Base-by-base conservation (phyloP, 2,329 filamentous ascomycete genomes). In the Colletotrichum liriopes region DNA sequence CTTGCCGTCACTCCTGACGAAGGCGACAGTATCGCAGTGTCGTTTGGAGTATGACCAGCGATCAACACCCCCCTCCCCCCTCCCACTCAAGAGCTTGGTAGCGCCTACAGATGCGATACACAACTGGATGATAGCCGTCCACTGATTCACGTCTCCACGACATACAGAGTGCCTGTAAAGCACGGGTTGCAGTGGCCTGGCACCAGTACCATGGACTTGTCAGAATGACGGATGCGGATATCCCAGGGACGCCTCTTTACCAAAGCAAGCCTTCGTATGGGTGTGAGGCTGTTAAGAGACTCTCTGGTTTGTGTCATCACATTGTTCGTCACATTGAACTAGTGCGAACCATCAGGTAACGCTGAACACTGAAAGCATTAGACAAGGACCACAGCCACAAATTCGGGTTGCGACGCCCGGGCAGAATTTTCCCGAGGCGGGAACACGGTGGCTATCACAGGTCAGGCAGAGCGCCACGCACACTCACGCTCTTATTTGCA, bases 1-100 rank as follows among this genome's bases (percentile, higher is more conserved):
- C 86, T 94, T 73, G 90, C 91, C 2, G 90, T 98, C 29, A 96
- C 93, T 65, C 93, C 94, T 0, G 93, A 97, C 51, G 87, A 89
- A 67, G 87, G 87, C 2, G 84, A 87, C 67, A 83, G 81, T 37
- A 78, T 85, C 9, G 82, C 81, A 47, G 83, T 81, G 67, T 84
- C 82, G 23, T 85, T 85, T 78, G 83, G 79, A 4, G 78, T 78
- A 6, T 84, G 73, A 78, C 32, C 41, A 37, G 20, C 32, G 11
- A 49, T 7, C 26, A 51, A 16, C 60, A 41, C 35, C 20, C 23
- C n/a, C n/a, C n/a, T 26, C 23, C 23, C 23, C 23, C 23, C 23
- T 23, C 9, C 12, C 11, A 8, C 35, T n/a, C 55, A 51, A 39
- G 29, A 4, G 14, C n/a, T 37, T 23, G 23, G 23, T 20, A 7